These are phyloP conservation scores for Trichoderma lentiforme DNA, from an alignment of 2,329 filamentous ascomycete species.

Conservation along the genomic window DNA sequence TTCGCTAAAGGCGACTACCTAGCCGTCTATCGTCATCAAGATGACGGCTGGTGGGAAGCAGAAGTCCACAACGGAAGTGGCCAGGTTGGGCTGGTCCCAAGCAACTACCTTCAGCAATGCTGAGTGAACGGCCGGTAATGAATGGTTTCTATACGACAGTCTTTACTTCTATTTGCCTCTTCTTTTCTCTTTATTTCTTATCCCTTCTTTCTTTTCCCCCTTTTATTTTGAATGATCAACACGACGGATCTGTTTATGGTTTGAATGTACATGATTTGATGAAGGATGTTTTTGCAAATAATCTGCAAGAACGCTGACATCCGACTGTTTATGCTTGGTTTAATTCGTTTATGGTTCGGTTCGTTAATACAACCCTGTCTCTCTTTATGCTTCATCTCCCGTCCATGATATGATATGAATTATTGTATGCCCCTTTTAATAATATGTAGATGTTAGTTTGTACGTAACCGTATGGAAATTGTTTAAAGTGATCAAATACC, in stretches of 20 bases:
- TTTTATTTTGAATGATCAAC: slow-evolving; percentile 3
- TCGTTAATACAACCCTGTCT: slow-evolving; percentile 5
- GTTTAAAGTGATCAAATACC: background rate
- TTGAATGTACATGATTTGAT: slow-evolving; percentile 15
- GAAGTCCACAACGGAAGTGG: slow-evolving; percentile 72
- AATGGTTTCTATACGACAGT: background rate
- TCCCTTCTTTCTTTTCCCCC: background rate
- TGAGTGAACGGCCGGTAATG: slow-evolving; percentile 23
- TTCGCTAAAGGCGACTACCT: slow-evolving; percentile 92
- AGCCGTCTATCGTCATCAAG: slow-evolving; percentile 83
- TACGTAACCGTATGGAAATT: background rate
- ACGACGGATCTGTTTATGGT: slow-evolving; percentile 5
- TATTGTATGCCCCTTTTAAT: background rate
- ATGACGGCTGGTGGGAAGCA: slow-evolving; percentile 99
- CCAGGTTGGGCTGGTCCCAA: slow-evolving; percentile 60
- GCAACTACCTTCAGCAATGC: slow-evolving; percentile 62
- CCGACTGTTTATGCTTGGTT: slow-evolving; percentile 11
- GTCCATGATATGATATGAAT: background rate
- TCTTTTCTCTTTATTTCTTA: background rate
- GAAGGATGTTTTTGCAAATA: background rate
- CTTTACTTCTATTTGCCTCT: background rate
- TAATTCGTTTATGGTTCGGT: background rate
- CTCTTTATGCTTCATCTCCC: background rate
- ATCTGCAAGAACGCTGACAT: background rate
- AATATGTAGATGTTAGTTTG: background rate